Evolutionary conservation across 176 grass and related monocot genomes (phyloP).

Genomic region (Oryza glaberrima): DNA sequence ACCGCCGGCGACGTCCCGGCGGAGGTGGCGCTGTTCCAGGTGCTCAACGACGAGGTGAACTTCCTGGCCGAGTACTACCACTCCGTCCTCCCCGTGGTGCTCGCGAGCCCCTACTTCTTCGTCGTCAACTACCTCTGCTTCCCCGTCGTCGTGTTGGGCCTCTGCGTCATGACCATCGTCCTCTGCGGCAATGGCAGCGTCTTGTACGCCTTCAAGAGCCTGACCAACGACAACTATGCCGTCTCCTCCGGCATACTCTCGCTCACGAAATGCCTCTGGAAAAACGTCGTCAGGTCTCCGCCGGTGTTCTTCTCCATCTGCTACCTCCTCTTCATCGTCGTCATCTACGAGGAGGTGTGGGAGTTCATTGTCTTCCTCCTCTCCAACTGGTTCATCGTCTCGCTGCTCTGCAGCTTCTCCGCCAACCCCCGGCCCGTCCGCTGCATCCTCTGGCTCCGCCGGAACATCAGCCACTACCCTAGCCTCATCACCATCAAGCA

Average conservation of each 20-base stretch:
- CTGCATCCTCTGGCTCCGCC: background rate
- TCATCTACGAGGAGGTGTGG: constrained; percentile 24
- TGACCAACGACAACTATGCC: background rate
- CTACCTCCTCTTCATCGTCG: background rate
- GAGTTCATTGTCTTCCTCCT: constrained; percentile 15
- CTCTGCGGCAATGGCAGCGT: background rate
- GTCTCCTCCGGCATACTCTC: background rate
- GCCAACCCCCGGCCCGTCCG: background rate
- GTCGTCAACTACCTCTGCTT: background rate
- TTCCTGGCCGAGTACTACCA: constrained; percentile 39
- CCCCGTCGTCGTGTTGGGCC: background rate
- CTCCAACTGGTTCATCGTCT: constrained; percentile 41
- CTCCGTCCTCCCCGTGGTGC: constrained; percentile 15
- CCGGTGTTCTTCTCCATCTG: background rate
- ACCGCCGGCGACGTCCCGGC: background rate
- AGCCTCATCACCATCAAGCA: background rate
- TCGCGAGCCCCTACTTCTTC: constrained; percentile 34
- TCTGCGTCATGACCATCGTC: background rate
- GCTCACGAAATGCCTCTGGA: background rate
- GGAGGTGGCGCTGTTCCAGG: constrained; percentile 3
- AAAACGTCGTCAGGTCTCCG: background rate
- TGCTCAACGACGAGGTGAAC: constrained; percentile 14
- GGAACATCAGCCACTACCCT: no score
- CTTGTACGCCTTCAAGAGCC: no score
- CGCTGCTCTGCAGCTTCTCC: background rate